Evolutionary conservation across 768 basidiomycete genomes (phyloP), one percentile per base, ranked within the genome.

Genomic region (Sarcomyxa edulis): DNA sequence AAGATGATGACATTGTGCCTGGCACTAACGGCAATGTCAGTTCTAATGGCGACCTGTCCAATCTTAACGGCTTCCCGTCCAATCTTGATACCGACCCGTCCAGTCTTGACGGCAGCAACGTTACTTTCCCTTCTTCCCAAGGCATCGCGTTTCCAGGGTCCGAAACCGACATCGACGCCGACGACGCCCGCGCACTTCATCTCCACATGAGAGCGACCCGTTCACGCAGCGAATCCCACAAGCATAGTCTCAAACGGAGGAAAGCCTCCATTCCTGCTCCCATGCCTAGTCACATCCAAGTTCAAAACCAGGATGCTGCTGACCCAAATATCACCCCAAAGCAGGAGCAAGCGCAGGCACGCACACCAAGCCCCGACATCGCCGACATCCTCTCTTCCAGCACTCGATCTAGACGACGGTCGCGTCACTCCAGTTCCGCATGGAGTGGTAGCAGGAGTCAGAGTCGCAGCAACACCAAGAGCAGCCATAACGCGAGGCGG

Each of bases 321-420:
- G 23, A 32, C 47, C 14, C 34, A 36, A 32, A 11, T 35, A 15
- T 31, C 40, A 12, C 39, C 29, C 11, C 39, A 22, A 7, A 8
- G 16, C 10, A 29, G 32, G 45, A 15, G n/a, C 33, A 16, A 14
- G 30, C 29, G 9, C 3, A n/a, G 15, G 10, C 28, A 2, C 48
- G 55, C n/a, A 32, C 52, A 3, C 27, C 49, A 5, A 55, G 55
- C 27, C 68, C 69, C 1, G 68, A 72, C 32, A 58, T 72, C 39
- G 43, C 50, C 5, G 49, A 64, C 6, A 69, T 71, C 15, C 56
- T 70, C 23, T 60, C 63, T 3, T 48, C 47, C 9, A 69, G 65
- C 3, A 65, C 64, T 1, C 61, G 63, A 10, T 62, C 58, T 8
- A 56, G 58, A 15, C 32, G 32, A 18, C 31, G 26, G 7, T 47